Base-by-base conservation (phyloP, 2,329 filamentous ascomycete species). In the Fusarium transvaalense region DNA sequence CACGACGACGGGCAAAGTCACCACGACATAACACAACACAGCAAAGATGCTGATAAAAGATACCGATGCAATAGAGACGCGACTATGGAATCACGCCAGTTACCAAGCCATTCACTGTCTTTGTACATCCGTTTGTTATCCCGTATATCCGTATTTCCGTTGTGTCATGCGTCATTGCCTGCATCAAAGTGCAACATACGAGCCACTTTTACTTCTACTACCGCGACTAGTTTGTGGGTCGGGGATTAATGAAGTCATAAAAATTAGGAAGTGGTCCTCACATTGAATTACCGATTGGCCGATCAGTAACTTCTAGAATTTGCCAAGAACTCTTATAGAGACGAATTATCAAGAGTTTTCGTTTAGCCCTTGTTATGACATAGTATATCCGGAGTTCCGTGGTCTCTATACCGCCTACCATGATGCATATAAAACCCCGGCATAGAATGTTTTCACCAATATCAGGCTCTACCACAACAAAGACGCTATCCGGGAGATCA, bases 341-440 rank as follows among this genome's bases (percentile, higher is more conserved):
- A 19, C 19, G 7, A 1, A 31, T 31, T 15, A 38, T 35, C 13
- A 14, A 27, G 29, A 27, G 1, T 15, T 3, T 19, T n/a, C 1
- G 3, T 17, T 7, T 14, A 5, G 12, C 2, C 5, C 10, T 27
- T n/a, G 13, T 23, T 21, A 21, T 13, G 31, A 8, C 14, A 27
- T 21, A 29, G 23, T 55, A 55, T 55, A 55, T 55, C 52, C 52
- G 52, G 13, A 55, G 5, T 4, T 37, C 32, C 31, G 27, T 25
- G 6, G 45, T 25, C 14, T 19, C 7, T 13, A 29, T 29, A 7
- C 27, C 6, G 19, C 14, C 8, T n/a, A 7, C 15, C 0, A 23
- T n/a, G 7, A 12, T 5, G 13, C n/a, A 55, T 55, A 55, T 53
- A 55, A 37, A 47, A 31, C 14, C 23, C 2, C 19, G 12, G n/a